Percentiles rank a stretch among this genome's conserved stretches.
phyloP scores from a whole-genome alignment of 2,329 filamentous ascomycete genomes.

The Botrytis cinerea region DNA sequence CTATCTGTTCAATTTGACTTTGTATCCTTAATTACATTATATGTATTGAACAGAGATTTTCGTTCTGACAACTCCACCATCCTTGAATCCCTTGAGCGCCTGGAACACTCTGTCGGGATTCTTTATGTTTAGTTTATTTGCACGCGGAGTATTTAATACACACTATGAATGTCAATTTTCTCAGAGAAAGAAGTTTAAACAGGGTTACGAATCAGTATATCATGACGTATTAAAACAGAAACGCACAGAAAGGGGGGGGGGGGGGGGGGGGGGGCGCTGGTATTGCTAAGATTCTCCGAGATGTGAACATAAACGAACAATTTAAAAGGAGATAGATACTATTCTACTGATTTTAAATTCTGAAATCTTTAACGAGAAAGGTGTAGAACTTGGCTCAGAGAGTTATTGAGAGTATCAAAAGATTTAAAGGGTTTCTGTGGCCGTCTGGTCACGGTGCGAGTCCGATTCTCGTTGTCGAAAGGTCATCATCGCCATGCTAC shows the following conservation, averaged over 20 bases:
- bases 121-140: not conserved
- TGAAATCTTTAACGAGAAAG: too few relatives aligned
- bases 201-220: not conserved
- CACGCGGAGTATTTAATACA: not conserved
- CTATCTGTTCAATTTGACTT: not conserved
- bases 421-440: not conserved
- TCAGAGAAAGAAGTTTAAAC: not conserved
- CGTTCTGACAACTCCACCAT: not conserved
- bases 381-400: not conserved
- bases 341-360: too few relatives aligned
- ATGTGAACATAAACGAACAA: not conserved
- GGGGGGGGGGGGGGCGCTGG: too few relatives aligned
- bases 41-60: not conserved
- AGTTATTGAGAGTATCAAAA: not conserved
- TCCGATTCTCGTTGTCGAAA: not conserved
- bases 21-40: rapidly evolving
- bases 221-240: not conserved
- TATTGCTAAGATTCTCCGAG: too few relatives aligned
- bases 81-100: rapidly evolving
- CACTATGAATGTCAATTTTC: rapidly evolving
- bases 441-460: not conserved
- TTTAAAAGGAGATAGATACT: not conserved
- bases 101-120: rapidly evolving
- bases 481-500: not conserved
- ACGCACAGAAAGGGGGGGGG: too few relatives aligned